These are phyloP conservation scores for Coemansia guatemalensis DNA, from an alignment of 192 early-diverging fungal species.

Conservation along the genomic window DNA sequence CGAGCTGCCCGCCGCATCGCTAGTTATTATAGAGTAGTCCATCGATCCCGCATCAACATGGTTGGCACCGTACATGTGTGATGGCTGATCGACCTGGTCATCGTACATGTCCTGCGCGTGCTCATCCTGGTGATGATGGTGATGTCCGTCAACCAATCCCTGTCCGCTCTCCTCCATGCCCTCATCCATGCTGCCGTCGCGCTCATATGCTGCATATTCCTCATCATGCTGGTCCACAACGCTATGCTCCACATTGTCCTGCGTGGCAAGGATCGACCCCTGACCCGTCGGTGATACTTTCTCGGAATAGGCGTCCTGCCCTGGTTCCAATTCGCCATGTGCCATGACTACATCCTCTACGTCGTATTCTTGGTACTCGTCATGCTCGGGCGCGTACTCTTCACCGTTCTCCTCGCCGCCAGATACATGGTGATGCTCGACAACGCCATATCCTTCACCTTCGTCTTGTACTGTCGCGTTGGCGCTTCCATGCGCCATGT, in stretches of 20 bases:
- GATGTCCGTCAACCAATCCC: conserved; percentile 6
- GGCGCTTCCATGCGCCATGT: conserved; percentile 5
- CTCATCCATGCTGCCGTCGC: conserved; percentile 7
- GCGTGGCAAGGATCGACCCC: conserved; percentile 40
- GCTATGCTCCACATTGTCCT: conserved; percentile 29
- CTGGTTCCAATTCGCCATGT: neutral
- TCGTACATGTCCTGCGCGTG: conserved; percentile 25
- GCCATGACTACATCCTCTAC: conserved; percentile 35
- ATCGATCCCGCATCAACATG: conserved; percentile 29
- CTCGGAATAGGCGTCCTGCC: conserved; percentile 18
- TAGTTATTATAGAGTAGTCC: conserved; percentile 37
- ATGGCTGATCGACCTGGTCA: conserved; percentile 20
- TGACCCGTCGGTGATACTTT: conserved; percentile 23
- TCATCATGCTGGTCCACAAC: conserved; percentile 2
- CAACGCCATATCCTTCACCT: conserved; percentile 23
- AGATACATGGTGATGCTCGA: conserved; percentile 19
- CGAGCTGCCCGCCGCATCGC: conserved; percentile 26
- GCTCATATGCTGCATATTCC: conserved; percentile 12
- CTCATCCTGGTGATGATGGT: conserved; percentile 12
- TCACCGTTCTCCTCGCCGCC: conserved; percentile 13
- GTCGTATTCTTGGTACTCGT: conserved; percentile 31
- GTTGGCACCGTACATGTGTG: conserved; percentile 28
- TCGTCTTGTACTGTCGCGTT: conserved; percentile 5
- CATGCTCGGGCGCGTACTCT: conserved; percentile 29
- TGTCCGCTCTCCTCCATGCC: conserved; percentile 18